phyloP scores from a whole-genome alignment of 106 monocot species.

The Acorus gramineus region DNA sequence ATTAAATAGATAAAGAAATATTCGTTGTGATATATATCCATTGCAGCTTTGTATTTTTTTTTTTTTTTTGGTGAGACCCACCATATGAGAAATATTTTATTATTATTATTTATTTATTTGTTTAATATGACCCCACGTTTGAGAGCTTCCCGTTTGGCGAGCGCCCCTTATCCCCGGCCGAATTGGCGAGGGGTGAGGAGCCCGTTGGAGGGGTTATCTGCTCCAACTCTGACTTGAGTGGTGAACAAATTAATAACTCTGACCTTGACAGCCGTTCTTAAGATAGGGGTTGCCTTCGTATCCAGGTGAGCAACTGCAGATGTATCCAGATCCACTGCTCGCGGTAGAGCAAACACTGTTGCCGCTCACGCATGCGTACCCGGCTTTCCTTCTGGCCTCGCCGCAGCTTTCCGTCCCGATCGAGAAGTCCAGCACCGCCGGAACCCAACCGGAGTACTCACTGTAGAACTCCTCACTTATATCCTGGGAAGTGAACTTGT shows the following conservation, averaged over 20 bases:
- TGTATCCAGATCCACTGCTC: conserved; percentile 10
- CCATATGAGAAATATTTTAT: too few relatives aligned
- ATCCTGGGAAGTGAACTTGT: conserved; percentile 1
- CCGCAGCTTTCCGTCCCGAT: background rate
- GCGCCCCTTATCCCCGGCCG: too few relatives aligned
- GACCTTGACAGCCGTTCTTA: conserved; percentile 19
- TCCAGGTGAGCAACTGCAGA: conserved; percentile 23
- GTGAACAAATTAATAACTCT: background rate
- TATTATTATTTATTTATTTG: too few relatives aligned
- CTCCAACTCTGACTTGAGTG: background rate
- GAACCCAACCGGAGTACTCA: background rate
- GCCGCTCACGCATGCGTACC: conserved; percentile 9
- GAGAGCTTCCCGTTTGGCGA: too few relatives aligned
- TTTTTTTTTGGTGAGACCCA: too few relatives aligned
- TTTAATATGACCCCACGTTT: too few relatives aligned
- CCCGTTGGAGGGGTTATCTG: too few relatives aligned
- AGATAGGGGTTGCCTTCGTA: conserved; percentile 24
- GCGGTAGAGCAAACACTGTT: conserved; percentile 1
- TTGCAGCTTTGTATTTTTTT: too few relatives aligned
- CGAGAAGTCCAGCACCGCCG: conserved; percentile 22
- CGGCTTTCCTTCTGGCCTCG: background rate
- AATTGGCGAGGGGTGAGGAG: too few relatives aligned
- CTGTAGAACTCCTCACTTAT: conserved; percentile 7
- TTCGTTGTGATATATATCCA: too few relatives aligned
- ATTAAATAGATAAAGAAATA: too few relatives aligned